A percentile compares a stretch with the other conserved stretches of the same genome.
phyloP scores from a whole-genome alignment of 2,329 filamentous ascomycete genomes.

The Verticillium tricorpus region DNA sequence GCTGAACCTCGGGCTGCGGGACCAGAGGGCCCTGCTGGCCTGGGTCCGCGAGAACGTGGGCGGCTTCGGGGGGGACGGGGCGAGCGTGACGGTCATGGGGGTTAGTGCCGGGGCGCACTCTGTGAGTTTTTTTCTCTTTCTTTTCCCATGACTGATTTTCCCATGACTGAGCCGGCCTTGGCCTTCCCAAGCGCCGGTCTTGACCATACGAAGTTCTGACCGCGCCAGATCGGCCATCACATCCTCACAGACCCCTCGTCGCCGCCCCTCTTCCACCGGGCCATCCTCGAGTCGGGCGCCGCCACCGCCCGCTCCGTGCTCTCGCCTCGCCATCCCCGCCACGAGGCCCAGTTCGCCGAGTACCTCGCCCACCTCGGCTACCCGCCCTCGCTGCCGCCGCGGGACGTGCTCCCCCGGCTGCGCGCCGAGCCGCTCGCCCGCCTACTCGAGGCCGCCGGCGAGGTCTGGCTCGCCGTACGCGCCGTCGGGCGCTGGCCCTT shows the following conservation, averaged over 20 bases:
- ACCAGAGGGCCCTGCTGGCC: conserved; percentile 53
- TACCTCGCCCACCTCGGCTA: conserved; percentile 50
- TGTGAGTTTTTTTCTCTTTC: conserved; percentile 24
- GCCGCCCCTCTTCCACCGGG: conserved; percentile 45
- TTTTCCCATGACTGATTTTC: too few species aligned
- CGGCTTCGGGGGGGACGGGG: conserved; percentile 55
- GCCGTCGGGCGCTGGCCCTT: conserved; percentile 54
- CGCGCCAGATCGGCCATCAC: conserved; percentile 59
- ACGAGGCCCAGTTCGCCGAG: conserved; percentile 50
- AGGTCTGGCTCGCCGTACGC: conserved; percentile 39
- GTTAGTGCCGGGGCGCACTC: conserved; percentile 60
- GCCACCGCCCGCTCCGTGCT: conserved; percentile 52
- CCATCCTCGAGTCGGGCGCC: conserved; percentile 53
- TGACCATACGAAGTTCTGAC: too few species aligned
- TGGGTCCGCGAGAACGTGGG: conserved; percentile 59
- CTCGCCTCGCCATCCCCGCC: conserved; percentile 48
- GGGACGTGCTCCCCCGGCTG: conserved; percentile 47
- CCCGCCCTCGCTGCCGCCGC: conserved; percentile 31
- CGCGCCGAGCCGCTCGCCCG: conserved; percentile 32
- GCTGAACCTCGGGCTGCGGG: conserved; percentile 60
- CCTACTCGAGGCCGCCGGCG: conserved; percentile 35
- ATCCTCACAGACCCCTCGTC: conserved; percentile 43
- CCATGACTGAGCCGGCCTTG: too few species aligned
- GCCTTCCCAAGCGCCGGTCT: too few species aligned
- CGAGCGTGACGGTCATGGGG: conserved; percentile 57